These are phyloP conservation scores for Arthrobotrys sinensis DNA, from an alignment of 2,329 filamentous ascomycete genomes.

Conservation along the genomic window DNA sequence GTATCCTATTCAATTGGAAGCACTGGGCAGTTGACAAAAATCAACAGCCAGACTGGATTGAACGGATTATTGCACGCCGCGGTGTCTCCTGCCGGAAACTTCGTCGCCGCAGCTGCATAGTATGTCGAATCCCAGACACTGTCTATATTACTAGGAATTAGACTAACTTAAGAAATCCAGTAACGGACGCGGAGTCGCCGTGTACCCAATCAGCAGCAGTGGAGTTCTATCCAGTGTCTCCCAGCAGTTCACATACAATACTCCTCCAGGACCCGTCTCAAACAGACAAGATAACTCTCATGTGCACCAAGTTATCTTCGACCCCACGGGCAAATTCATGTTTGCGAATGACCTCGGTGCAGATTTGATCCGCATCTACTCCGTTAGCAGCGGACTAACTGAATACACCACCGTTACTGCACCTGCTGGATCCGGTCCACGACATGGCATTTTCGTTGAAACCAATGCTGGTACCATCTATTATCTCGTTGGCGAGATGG, in stretches of 20 bases:
- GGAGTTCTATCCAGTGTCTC: slow-evolving; percentile 29
- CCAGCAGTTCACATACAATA: slow-evolving; percentile 42
- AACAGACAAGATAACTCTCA: slow-evolving; percentile 74
- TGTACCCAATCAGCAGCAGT: slow-evolving; percentile 44
- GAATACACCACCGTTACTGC: slow-evolving; percentile 69
- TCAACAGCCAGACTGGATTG: slow-evolving; percentile 50
- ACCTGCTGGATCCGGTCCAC: slow-evolving; percentile 74
- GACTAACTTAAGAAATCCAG: slow-evolving; percentile 12
- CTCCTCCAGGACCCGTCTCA: slow-evolving; percentile 26
- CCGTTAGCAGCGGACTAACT: slow-evolving; percentile 68
- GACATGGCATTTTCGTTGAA: slow-evolving; percentile 69
- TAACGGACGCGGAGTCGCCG: slow-evolving; percentile 25
- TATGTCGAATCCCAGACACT: slow-evolving; percentile 12
- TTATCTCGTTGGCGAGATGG: slow-evolving; percentile 75
- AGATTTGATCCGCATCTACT: slow-evolving; percentile 75
- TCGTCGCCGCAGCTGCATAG: slow-evolving; percentile 52
- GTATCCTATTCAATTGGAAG: slow-evolving; percentile 36
- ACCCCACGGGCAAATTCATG: slow-evolving; percentile 76
- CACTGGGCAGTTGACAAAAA: slow-evolving; percentile 31
- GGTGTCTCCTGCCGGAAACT: slow-evolving; percentile 36
- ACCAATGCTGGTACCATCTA: slow-evolving; percentile 72
- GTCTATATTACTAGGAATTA: neutral
- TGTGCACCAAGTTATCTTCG: slow-evolving; percentile 76
- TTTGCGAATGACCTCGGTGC: slow-evolving; percentile 78
- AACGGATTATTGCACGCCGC: slow-evolving; percentile 40